Conservation (phyloP, 495 filamentous ascomycete genomes). For the Arthonia radiata region DNA sequence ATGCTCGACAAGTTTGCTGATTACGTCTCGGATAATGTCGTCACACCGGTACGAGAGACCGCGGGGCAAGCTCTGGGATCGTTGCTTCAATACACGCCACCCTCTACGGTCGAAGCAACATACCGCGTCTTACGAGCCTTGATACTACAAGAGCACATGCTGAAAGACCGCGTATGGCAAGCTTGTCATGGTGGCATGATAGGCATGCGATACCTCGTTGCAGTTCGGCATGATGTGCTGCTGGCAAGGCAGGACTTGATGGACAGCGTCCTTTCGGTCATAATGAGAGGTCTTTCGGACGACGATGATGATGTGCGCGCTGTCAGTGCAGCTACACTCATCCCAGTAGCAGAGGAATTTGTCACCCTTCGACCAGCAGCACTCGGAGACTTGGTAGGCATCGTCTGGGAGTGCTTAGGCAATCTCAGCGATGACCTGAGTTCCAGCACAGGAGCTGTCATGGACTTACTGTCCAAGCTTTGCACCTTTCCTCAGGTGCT, state of each 20-base stretch:
- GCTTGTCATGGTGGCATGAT: conserved; percentile 97
- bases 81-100: conserved; percentile 53
- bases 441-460: conserved; percentile 89
- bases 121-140: conserved; percentile 64
- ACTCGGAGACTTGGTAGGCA: conserved; percentile 59
- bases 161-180: conserved; percentile 50
- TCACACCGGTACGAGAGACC: conserved; percentile 87
- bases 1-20: conserved; percentile 96
- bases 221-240: conserved; percentile 76
- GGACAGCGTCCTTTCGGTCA: conserved; percentile 73
- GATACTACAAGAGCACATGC: conserved; percentile 71
- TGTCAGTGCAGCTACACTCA: conserved; percentile 86
- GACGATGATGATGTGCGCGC: conserved; percentile 87
- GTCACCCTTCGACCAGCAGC: conserved; percentile 55
- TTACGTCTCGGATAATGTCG: conserved; percentile 89
- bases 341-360: conserved; percentile 85
- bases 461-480: conserved; percentile 88
- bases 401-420: conserved; percentile 92
- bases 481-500: conserved; percentile 86
- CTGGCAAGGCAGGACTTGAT: conserved; percentile 60
- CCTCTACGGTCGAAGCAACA: conserved; percentile 48
- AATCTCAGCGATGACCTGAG: conserved; percentile 88
- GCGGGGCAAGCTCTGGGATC: conserved; percentile 89
- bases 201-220: conserved; percentile 77
- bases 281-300: conserved; percentile 85